Percentiles rank a stretch among this genome's conserved stretches.
Conservation (phyloP, 2,329 filamentous ascomycete genomes). For the Cercospora sojina region DNA sequence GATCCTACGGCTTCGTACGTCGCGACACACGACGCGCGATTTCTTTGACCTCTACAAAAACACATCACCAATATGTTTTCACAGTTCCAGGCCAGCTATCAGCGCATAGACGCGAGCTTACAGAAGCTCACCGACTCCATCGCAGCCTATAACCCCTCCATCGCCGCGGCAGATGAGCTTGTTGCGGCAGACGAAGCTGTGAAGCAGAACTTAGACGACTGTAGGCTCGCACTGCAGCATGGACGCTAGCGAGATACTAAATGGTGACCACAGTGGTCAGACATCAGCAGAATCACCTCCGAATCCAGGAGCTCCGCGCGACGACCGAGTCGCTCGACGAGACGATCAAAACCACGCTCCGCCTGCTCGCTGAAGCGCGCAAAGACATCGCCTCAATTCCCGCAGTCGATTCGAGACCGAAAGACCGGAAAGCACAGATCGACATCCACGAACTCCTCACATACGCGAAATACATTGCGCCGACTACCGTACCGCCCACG, state of each 20-base stretch:
- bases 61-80: conserved; percentile 41
- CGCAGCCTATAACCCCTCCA: conserved; percentile 75
- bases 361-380: conserved; percentile 68
- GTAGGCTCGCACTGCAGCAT: conserved; percentile 43
- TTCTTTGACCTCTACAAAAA: neutral
- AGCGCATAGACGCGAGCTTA: conserved; percentile 53
- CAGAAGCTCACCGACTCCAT: conserved; percentile 74
- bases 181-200: conserved; percentile 69
- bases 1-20: neutral
- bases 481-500: conserved; percentile 71
- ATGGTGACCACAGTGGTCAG: conserved; percentile 53
- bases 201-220: conserved; percentile 62
- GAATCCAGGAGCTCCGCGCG: conserved; percentile 66
- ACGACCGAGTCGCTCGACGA: conserved; percentile 65
- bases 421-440: conserved; percentile 49
- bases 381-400: conserved; percentile 68
- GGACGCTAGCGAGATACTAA: neutral
- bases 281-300: conserved; percentile 72
- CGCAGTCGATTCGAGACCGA: conserved; percentile 45
- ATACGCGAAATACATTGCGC: conserved; percentile 77
- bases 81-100: conserved; percentile 45
- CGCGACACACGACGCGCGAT: conserved; percentile 10
- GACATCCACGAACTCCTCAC: conserved; percentile 71
- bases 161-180: conserved; percentile 66
- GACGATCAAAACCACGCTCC: conserved; percentile 70